Evolutionary conservation across 176 grass and related monocot species (phyloP).

Genomic region (barley (Hordeum vulgare)): MorexV3_pseudomolecules_assembly NC_058519.1:11818741-11819240

Average conservation of each 20-base stretch:
- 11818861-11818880: not conserved
- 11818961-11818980: not conserved
- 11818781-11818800: conserved; percentile 11
- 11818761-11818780: conserved; percentile 30
- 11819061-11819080: not conserved
- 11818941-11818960: not conserved
- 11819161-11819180: conserved; percentile 26
- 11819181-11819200: not conserved
- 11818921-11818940: not conserved
- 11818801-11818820: not conserved
- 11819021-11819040: not conserved
- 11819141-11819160: conserved; percentile 19
- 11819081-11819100: not conserved
- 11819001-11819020: not conserved
- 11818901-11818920: not conserved
- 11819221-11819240: conserved; percentile 10
- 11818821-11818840: not conserved
- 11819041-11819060: not conserved
- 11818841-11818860: not conserved
- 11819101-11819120: conserved; percentile 26
- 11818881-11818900: not conserved
- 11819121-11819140: conserved; percentile 5
- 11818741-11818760: not conserved
- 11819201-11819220: conserved; percentile 2
- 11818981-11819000: not conserved